Evolutionary conservation across 768 basidiomycete genomes (phyloP), one percentile per base, ranked within the genome.

Genomic region (Cyathus striatus): DNA sequence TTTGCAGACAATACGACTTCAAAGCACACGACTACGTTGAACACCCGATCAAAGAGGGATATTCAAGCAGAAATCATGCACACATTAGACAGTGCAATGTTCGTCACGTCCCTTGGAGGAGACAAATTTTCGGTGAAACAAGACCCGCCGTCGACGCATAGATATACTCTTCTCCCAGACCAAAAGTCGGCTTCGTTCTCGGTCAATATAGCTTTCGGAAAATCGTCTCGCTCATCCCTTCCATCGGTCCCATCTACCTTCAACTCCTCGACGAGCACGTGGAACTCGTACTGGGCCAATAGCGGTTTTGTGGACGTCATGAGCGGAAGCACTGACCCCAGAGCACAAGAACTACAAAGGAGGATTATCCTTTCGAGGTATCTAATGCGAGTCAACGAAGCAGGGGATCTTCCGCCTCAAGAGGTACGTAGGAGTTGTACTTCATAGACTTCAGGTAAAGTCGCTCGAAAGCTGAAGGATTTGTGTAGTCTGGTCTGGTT

Each of bases 321-420:
- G 34, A 74, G 70, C 0, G 73, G 68, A 1, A 77, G 76, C 4
- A 69, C 61, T 1, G 74, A 79, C 52, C 26, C 69, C 0, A 62
- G 76, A 10, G 78, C 77, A 13, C 63, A 72, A 18, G 78, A 80
- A 43, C 55, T 81, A 41, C 79, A 81, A 53, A 59, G 78, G 41
- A 63, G 78, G 27, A 76, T 80, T 27, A 70, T 80, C 34, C 51
- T 79, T 26, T 78, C 76, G 25, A 63, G 76, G 32, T 79, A 80
- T 55, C 57, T 79, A 44, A 68, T 80, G 68, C 63, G 72, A 21
- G 76, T 79, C 7, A 81, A 81, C 47, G 77, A 75, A 51, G 79
- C 78, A 4, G 76, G 76, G 1, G 68, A 75, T 50, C 61, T 57
- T 10, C 78, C 78, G 2, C 74, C 78, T 4, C 79, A 81, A 49